These are phyloP conservation scores for Prunus campanulata DNA, from an alignment of 306 rosid genomes.

Conservation along the genomic window DNA sequence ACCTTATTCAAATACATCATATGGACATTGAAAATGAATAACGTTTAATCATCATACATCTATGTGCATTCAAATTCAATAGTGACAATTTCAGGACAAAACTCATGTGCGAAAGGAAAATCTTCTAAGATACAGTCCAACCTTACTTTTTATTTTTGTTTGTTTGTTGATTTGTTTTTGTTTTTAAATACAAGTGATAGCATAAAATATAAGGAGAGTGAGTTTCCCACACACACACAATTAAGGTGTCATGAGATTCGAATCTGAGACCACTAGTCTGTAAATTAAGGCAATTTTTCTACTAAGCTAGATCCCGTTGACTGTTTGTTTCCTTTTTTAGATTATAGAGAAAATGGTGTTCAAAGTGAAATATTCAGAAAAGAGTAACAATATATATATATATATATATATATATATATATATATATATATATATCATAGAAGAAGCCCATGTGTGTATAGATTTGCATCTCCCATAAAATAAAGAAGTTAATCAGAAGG, in stretches of 20 bases:
- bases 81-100: neutral
- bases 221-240: too few species aligned
- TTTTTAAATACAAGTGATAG: neutral
- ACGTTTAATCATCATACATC: neutral
- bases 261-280: too few species aligned
- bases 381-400: neutral
- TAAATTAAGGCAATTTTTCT: rapidly evolving
- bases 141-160: neutral
- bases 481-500: neutral
- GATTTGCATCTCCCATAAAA: neutral
- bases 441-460: too few species aligned
- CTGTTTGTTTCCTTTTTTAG: too few species aligned
- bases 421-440: neutral
- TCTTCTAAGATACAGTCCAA: neutral
- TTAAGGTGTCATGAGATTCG: rapidly evolving
- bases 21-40: neutral
- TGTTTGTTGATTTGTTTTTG: neutral
- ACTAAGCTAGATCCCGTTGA: too few species aligned
- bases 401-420: neutral
- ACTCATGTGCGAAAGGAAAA: neutral
- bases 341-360: too few species aligned
- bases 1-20: neutral
- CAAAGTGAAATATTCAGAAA: too few species aligned
- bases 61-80: neutral
- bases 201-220: neutral